Conservation (phyloP, 768 basidiomycete species). For the Tylopilus subfusipes region DNA sequence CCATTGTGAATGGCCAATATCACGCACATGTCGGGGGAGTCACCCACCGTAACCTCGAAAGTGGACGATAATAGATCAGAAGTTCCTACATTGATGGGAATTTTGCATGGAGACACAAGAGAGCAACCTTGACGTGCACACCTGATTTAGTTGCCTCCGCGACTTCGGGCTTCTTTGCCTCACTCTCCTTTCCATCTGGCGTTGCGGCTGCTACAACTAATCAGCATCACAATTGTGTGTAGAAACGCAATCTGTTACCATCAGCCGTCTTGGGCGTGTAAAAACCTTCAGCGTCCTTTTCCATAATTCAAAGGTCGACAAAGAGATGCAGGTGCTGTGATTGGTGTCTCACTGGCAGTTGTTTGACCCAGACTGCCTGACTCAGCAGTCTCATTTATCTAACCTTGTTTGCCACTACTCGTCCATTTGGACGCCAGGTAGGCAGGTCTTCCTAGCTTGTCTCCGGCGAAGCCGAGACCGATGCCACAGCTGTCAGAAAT, state of each 20-base stretch:
- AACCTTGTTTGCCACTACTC: constrained; percentile 12
- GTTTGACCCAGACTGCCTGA: constrained; percentile 12
- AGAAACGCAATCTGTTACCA: constrained; percentile 32
- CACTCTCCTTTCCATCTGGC: constrained; percentile 29
- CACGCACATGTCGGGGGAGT: neutral
- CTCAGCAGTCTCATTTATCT: constrained; percentile 22
- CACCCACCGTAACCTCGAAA: constrained; percentile 75
- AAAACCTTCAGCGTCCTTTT: constrained; percentile 81
- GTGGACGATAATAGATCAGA: constrained; percentile 73
- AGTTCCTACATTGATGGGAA: constrained; percentile 19
- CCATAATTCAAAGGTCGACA: constrained; percentile 37
- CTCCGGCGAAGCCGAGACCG: neutral
- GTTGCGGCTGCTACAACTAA: constrained; percentile 9
- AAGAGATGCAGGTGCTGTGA: constrained; percentile 1
- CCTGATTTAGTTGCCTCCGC: constrained; percentile 18
- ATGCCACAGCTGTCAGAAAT: neutral
- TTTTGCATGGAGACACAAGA: neutral
- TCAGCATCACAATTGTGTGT: constrained; percentile 5
- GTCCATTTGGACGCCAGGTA: neutral
- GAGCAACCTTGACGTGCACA: constrained; percentile 11
- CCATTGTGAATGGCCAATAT: constrained; percentile 3
- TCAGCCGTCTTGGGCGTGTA: constrained; percentile 49
- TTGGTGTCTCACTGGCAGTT: neutral
- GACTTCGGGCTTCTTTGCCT: constrained; percentile 22
- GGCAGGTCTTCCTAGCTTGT: neutral